Evolutionary conservation across 441 rosid species (phyloP).

Genomic region (Populus tomentosa): DNA sequence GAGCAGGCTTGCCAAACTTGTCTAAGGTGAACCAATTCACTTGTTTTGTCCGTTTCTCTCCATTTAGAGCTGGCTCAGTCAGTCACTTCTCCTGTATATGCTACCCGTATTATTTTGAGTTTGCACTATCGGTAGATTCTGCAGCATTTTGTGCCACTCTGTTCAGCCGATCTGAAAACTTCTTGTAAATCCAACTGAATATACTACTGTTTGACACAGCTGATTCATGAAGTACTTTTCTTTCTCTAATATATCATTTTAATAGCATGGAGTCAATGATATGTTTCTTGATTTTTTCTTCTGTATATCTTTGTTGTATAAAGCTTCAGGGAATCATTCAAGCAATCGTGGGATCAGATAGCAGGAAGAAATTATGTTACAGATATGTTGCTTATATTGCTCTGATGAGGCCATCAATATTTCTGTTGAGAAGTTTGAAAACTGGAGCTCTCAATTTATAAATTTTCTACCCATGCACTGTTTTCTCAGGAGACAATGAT

Average conservation of each 20-base stretch:
- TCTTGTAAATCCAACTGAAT: no score
- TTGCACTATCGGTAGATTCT: slow-evolving; percentile 15
- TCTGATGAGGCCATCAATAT: neutral
- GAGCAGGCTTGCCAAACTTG: slow-evolving; percentile 23
- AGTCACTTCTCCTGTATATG: no score
- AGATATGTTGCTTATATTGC: neutral
- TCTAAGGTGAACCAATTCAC: slow-evolving; percentile 16
- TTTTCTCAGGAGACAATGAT: neutral
- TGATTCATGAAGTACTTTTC: neutral
- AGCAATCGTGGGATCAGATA: neutral
- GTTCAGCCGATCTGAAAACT: neutral
- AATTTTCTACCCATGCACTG: neutral
- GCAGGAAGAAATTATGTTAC: neutral
- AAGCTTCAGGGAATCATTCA: neutral
- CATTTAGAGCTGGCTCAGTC: no score
- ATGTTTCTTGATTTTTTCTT: slow-evolving; percentile 1
- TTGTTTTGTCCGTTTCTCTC: no score
- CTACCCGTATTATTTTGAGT: neutral
- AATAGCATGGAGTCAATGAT: neutral
- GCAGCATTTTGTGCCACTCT: slow-evolving; percentile 16
- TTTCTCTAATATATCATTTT: neutral
- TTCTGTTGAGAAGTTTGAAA: neutral
- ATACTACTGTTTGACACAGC: no score
- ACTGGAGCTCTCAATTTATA: neutral
- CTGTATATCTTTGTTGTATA: neutral